These are phyloP conservation scores for Phlebopus sp. DNA, from an alignment of 1,284 basidiomycete genomes.

Conservation along the genomic window DNA sequence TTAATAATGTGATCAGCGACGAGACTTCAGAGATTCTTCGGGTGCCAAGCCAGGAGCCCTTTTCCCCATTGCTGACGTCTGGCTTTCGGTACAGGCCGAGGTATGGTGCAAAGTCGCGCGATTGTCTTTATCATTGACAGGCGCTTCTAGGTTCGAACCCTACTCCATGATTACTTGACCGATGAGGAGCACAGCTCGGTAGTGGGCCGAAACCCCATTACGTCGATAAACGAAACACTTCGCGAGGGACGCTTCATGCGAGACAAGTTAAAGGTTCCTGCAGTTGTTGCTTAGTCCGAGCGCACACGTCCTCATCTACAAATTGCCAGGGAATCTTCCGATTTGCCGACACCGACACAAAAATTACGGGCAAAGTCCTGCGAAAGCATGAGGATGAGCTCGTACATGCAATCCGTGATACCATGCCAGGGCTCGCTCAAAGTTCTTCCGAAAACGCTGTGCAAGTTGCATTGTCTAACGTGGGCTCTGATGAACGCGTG, in stretches of 20 bases:
- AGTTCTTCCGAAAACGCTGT: slow-evolving; percentile 59
- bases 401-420: slow-evolving; percentile 80
- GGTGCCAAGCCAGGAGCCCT: slow-evolving; percentile 67
- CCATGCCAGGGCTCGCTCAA: slow-evolving; percentile 91
- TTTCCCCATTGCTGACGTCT: slow-evolving; percentile 88
- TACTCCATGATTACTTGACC: slow-evolving; percentile 91
- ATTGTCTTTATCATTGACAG: slow-evolving; percentile 8
- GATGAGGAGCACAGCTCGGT: slow-evolving; percentile 82
- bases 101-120: slow-evolving; percentile 38
- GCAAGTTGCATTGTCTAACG: slow-evolving; percentile 57
- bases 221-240: slow-evolving; percentile 93
- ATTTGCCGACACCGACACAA: slow-evolving; percentile 84
- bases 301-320: slow-evolving; percentile 7
- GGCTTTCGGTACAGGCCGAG: slow-evolving; percentile 89
- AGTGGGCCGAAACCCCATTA: slow-evolving; percentile 81
- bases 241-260: slow-evolving; percentile 77
- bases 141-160: slow-evolving; percentile 65
- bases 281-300: slow-evolving; percentile 1
- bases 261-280: slow-evolving; percentile 72
- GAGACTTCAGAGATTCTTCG: slow-evolving; percentile 83
- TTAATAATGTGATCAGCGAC: slow-evolving; percentile 49
- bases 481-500: slow-evolving; percentile 69
- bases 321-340: slow-evolving; percentile 77
- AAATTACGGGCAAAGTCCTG: slow-evolving; percentile 66
- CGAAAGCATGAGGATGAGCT: slow-evolving; percentile 84